Evolutionary conservation across 257 asterid species (phyloP).

Genomic region (Sherardia arvensis): DNA sequence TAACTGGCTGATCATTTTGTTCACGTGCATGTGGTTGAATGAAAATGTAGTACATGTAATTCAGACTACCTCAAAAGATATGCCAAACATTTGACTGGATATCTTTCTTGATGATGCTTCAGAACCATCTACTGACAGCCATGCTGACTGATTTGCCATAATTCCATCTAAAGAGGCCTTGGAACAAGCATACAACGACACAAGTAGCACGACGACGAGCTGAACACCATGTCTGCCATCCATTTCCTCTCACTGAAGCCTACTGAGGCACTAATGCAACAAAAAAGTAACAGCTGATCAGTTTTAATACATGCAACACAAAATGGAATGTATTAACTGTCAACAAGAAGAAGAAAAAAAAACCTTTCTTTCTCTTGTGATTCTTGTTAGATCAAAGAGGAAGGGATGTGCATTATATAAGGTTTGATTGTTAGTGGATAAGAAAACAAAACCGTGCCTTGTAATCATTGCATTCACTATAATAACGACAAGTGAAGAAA

Average conservation of each 20-base stretch:
- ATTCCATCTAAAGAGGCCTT: conserved; percentile 35
- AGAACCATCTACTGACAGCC: conserved; percentile 46
- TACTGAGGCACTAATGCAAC: conserved; percentile 19
- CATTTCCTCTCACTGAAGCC: conserved; percentile 43
- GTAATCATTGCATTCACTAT: not conserved
- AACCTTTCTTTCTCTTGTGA: not conserved
- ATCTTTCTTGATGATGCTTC: conserved; percentile 46
- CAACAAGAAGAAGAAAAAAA: not conserved
- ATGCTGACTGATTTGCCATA: conserved; percentile 50
- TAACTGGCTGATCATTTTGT: not conserved
- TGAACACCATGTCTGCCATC: conserved; percentile 19
- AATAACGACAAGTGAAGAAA: not conserved
- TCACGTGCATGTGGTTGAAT: not conserved
- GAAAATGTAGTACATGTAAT: not conserved
- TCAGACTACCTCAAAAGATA: conserved; percentile 75
- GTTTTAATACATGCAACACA: not conserved
- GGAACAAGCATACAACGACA: conserved; percentile 19
- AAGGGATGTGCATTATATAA: not conserved
- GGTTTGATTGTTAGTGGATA: not conserved
- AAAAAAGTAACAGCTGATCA: conserved; percentile 10
- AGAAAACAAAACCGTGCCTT: conserved; percentile 5
- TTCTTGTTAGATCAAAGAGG: not conserved
- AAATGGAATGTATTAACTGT: not conserved
- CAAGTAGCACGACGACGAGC: conserved; percentile 22
- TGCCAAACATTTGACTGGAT: conserved; percentile 54